Evolutionary conservation across 2,329 filamentous ascomycete genomes (phyloP).

Genomic region (Emergomyces africanus): DNA sequence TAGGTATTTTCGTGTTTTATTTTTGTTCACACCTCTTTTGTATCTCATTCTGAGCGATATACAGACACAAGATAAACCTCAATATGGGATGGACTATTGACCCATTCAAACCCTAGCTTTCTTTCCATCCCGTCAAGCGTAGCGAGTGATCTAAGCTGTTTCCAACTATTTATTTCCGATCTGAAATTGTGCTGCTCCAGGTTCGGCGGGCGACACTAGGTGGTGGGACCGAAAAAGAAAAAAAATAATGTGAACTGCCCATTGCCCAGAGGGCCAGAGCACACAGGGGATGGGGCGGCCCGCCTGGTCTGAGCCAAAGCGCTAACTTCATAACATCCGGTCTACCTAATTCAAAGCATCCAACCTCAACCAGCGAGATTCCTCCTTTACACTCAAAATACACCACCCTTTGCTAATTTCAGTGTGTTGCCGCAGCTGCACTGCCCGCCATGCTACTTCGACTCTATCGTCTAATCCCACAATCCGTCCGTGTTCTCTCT

Average conservation of each 20-base stretch:
- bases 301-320: too few relatives aligned
- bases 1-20: background rate
- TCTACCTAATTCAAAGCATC: too few relatives aligned
- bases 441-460: conserved; percentile 1
- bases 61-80: background rate
- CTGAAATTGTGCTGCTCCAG: too few relatives aligned
- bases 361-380: too few relatives aligned
- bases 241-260: too few relatives aligned
- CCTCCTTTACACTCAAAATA: too few relatives aligned
- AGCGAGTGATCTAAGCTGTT: background rate
- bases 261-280: too few relatives aligned
- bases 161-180: background rate
- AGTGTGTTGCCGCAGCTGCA: background rate
- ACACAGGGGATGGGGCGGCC: too few relatives aligned
- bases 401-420: background rate
- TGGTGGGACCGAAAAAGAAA: too few relatives aligned
- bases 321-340: too few relatives aligned
- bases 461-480: conserved; percentile 3
- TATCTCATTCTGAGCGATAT: background rate
- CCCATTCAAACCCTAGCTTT: background rate
- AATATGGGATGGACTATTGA: background rate
- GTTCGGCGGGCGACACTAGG: too few relatives aligned
- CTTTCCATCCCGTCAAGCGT: background rate
- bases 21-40: background rate
- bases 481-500: background rate